Base-by-base conservation (phyloP, 208 protist species). In the Leishmania major region DNA sequence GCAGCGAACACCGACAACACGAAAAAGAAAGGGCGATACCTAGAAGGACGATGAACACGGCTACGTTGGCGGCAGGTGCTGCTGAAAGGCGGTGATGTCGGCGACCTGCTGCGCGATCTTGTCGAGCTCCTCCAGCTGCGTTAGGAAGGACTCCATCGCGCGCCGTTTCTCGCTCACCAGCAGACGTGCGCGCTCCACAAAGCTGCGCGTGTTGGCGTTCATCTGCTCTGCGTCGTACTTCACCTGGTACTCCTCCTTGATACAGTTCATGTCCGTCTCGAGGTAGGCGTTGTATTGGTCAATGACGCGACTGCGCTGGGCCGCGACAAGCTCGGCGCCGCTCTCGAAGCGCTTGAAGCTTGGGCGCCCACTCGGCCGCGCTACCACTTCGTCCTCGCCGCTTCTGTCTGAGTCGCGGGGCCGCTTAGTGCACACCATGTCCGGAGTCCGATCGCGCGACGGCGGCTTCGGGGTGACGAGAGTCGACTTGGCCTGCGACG, bases 211-310 rank as follows among this genome's bases (percentile, higher is more conserved):
- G 53, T 78, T 86, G 1, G 84, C 78, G 35, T 75, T 82, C 37
- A 79, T 77, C 80, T 89, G 81, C 83, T 94, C 87, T 59, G 86
- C 86, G 45, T 93, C 87, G 81, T 88, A 91, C 83, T 92, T 93
- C 45, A 91, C 79, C 76, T 90, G 83, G 62, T 91, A 90, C 83
- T 93, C 90, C 31, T 91, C 84, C 79, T 89, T 91, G 79, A 92
- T 91, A 83, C 74, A 88, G 57, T 84, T 78, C 90, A 92, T 92
- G 62, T 94, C 88, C 17, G 85, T 76, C 59, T 87, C 85, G 5
- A 94, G 77, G 82, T 92, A 91, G 57, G 71, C 75, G 69, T 77
- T 76, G 85, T 91, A 92, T 47, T 79, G 80, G 40, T 87, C 87
- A 55, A 93, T 84, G 15, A 83, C 81, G 73, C 78, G 85, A 7